phyloP scores from a whole-genome alignment of 805 yeast genomes.

The Candida lessepsii region DNA sequence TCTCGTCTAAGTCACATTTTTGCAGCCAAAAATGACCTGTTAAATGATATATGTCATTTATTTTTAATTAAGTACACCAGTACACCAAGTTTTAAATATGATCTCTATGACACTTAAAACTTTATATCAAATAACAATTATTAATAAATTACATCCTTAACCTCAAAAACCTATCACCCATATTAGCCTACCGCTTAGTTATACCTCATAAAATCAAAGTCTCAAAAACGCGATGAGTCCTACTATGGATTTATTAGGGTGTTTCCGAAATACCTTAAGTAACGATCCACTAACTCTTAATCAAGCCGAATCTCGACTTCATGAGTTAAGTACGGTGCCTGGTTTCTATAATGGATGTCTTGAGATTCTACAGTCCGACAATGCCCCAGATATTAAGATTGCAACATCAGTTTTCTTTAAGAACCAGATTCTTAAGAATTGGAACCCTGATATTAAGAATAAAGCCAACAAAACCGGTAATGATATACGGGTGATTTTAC shows the following conservation, averaged over 20 bases:
- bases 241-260: conserved; percentile 6
- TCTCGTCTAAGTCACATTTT: no score
- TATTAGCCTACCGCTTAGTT: neutral
- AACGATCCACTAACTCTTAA: conserved; percentile 2
- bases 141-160: no score
- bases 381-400: conserved; percentile 40
- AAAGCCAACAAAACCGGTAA: neutral
- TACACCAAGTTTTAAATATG: no score
- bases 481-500: conserved; percentile 39
- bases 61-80: no score
- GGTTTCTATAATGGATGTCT: conserved; percentile 13
- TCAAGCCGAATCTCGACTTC: conserved; percentile 4
- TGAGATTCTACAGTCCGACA: conserved; percentile 7
- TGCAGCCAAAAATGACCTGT: no score
- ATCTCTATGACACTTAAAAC: no score
- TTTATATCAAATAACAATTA: no score
- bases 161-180: no score
- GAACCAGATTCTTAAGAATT: conserved; percentile 63
- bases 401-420: conserved; percentile 85
- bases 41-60: no score
- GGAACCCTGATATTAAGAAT: conserved; percentile 44
- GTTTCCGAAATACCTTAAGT: conserved; percentile 6
- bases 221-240: conserved; percentile 5
- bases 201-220: neutral
- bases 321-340: conserved; percentile 3